Conservation (phyloP, 176 grass and related monocot species). For the Oryza glaberrima region DNA sequence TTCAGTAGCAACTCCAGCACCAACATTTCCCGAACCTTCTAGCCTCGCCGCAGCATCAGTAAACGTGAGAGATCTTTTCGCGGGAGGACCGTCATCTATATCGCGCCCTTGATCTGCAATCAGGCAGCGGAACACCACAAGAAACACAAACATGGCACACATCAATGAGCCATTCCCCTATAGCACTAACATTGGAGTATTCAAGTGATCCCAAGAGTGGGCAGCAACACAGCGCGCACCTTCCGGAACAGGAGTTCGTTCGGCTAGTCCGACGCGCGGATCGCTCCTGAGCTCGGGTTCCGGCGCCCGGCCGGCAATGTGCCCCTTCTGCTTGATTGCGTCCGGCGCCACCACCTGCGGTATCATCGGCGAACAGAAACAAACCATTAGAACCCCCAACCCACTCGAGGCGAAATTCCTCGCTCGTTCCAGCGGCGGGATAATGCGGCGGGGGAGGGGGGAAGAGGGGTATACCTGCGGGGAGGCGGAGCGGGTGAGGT, state of each 20-base stretch:
- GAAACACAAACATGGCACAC: not conserved
- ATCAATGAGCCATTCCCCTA: not conserved
- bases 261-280: not conserved
- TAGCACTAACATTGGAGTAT: not conserved
- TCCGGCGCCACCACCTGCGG: slow-evolving; percentile 52
- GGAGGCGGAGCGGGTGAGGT: slow-evolving; percentile 23
- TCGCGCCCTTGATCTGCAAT: slow-evolving; percentile 43
- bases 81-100: not conserved
- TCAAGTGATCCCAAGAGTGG: not conserved
- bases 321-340: slow-evolving; percentile 36
- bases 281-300: slow-evolving; percentile 27
- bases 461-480: slow-evolving; percentile 34
- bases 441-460: slow-evolving; percentile 32
- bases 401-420: slow-evolving; percentile 12
- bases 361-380: not conserved
- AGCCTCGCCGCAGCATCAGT: not conserved
- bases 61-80: not conserved
- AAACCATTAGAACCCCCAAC: slow-evolving; percentile 25
- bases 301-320: slow-evolving; percentile 21
- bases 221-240: slow-evolving; percentile 29
- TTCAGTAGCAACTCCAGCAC: not conserved
- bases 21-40: not conserved
- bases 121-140: not conserved
- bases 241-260: slow-evolving; percentile 21
- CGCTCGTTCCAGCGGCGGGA: not conserved